Base-by-base conservation (phyloP, 495 filamentous ascomycete species). In the Aspergillus ellipticus region DNA sequence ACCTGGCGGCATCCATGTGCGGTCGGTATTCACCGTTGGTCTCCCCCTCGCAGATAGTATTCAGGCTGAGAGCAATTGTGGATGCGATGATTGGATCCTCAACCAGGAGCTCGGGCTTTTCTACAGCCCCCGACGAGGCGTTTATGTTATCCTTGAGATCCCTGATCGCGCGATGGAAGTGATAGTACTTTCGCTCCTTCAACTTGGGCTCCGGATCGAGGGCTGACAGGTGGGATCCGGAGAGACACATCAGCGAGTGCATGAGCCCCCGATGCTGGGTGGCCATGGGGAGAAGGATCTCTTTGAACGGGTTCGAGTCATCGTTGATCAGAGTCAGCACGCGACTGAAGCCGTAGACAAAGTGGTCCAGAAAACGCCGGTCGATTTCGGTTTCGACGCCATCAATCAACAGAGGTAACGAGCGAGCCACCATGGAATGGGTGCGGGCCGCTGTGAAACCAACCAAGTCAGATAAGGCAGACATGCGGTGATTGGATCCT, bases 171-270 rank as follows among this genome's bases (percentile, higher is more conserved):
- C 67, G 71, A 35, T 76, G 70, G 54, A 77, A 79, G 51, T 80
- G 77, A 54, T 70, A 75, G 54, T 71, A 73, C 58, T 77, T 78
- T 10, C 76, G 74, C 53, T 79, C 75, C 29, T 69, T 73, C 53
- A 74, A 46, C 42, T 70, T 64, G 8, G 78, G 74, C 49, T 74
- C 74, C 1, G 70, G 71, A 48, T 79, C 78, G 6, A 78, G 65
- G 2, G 75, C 76, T 3, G 75, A 77, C 51, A 96, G 79, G 60
- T 96, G 91, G 50, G 87, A 92, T 51, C 89, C 88, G 8, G 92
- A 88, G 6, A 96, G 80, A 48, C 89, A 92, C 53, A 96, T 82
- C 49, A 96, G 84, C 29, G 90, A 94, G 69, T 96, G 92, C 92
- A 96, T 96, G 41, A 96, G 77, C 13, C 92, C 90, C 47, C 83